Percentiles rank a stretch among this genome's conserved stretches.
Evolutionary conservation across 148 eudicot species (phyloP).

Genomic region (Camellia granthamiana): DNA sequence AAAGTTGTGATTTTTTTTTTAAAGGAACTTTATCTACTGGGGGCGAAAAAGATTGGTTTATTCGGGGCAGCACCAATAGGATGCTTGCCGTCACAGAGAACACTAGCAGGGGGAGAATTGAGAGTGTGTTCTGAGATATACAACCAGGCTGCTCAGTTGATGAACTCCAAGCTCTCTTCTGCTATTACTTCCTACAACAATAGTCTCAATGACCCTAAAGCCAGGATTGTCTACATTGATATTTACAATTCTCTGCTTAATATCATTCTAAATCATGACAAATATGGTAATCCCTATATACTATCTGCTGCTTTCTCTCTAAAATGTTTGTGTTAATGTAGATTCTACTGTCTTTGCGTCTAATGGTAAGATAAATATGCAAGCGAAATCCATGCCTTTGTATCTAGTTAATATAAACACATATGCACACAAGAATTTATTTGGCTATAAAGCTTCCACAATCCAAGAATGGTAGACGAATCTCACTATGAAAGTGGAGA

Average conservation of each 20-base stretch:
- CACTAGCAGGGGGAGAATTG: constrained; percentile 34
- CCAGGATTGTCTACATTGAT: constrained; percentile 52
- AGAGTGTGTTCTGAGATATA: constrained; percentile 33
- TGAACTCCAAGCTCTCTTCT: constrained; percentile 37
- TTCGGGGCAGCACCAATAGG: constrained; percentile 54
- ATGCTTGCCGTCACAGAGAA: constrained; percentile 54
- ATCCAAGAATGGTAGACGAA: too few species aligned
- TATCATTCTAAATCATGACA: constrained; percentile 36
- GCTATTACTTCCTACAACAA: constrained; percentile 22
- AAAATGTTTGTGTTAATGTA: too few species aligned
- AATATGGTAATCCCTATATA: constrained; percentile 35
- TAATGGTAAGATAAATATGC: too few species aligned
- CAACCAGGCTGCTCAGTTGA: constrained; percentile 35
- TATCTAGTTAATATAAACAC: too few species aligned
- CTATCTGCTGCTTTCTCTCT: too few species aligned
- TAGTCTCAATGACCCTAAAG: constrained; percentile 17
- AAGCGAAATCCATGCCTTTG: too few species aligned
- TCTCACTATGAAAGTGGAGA: too few species aligned
- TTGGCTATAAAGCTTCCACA: too few species aligned
- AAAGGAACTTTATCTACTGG: constrained; percentile 39
- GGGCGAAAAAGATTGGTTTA: constrained; percentile 39
- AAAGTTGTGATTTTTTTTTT: background rate
- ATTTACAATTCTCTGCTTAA: constrained; percentile 41
- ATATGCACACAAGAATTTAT: background rate
- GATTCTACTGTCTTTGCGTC: too few species aligned